Base-by-base conservation (phyloP, 306 rosid species). In the Mucuna pruriens region DNA sequence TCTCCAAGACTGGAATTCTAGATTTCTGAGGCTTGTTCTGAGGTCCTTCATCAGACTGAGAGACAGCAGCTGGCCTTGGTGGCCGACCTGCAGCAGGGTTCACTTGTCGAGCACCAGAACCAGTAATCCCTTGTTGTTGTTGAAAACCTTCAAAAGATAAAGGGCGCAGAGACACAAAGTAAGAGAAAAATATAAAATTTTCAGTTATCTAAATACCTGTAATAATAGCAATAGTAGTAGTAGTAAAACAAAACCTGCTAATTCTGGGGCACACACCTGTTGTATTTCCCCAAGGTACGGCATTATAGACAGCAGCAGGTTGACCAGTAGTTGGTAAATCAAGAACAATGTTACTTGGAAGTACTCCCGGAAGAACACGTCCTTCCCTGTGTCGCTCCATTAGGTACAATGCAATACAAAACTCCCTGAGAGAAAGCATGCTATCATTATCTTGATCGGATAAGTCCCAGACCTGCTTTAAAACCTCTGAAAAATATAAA, bases 391-490 rank as follows among this genome's bases (percentile, higher is more conserved):
- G 88, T 66, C 98, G 90, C 90, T 96, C 99, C 99, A 96, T 90
- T 84, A 96, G 81, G 90, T 94, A 94, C 75, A 96, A 76, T 64
- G 99, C 98, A 70, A 91, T 82, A 84, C 98, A 94, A 72, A 96
- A 96, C 91, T 96, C 99, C 90, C 92, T 87, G 79, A 90, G 91
- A 85, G 99, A 96, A 86, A 96, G 97, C 97, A 88, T 94, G 91
- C 99, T 90, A 89, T 96, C 99, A 67, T 92, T 94, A 91, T 96
- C 99, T 82, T 94, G 98, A 88, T 96, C 99, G 0, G 99, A 92
- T 85, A 96, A 86, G 86, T 96, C 99, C 99, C 99, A 96, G 69
- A 96, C 97, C 92, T 94, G 98, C 98, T 84, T 90, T 82, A 96
- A 89, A 82, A 96, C 87, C 92, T 94, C 99, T 96, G 97, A 49